Evolutionary conservation across 352 stramenopile species (phyloP), one percentile per base, ranked within the genome.

Genomic region (Pythium sukuiense): DNA sequence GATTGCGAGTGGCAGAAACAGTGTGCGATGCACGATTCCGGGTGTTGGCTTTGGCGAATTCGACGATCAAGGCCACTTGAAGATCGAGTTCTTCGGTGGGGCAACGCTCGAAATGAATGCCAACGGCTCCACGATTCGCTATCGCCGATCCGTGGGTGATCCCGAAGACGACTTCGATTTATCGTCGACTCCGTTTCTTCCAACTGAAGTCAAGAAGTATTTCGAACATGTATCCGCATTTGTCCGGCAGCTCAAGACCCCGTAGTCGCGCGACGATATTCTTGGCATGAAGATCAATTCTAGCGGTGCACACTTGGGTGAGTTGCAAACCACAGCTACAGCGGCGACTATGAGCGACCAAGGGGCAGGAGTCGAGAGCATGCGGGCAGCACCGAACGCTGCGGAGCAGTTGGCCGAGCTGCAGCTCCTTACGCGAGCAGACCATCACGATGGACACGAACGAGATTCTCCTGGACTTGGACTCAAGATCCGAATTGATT

Each of bases 11-110:
- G 43, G 12, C 43, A 3, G 43, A 16, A 27, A 6, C 43, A 50
- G 43, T 27, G 43, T 50, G 18, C 37, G n/a, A 27, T 70, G 67
- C 61, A 53, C 32, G 24, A 69, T 90, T 62, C 52, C 69, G 52
- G 80, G 83, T 14, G 61, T 91, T 14, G 80, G 83, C 2, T 45
- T 64, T 30, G 80, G 80, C 27, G 63, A 43, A 13, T 79, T 91
- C 35, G 70, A 79, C 32, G 16, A 41, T 6, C 71, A 61, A 41
- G 77, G 80, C 35, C 67, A 76, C 14, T 70, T 91, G 20, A 46
- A 45, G 24, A 77, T 91, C 43, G 64, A 69, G 33, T 89, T 81
- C 41, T 58, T 81, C 20, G 79, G 88, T 65, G 74, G 73, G 4
- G 62, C 80, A 1, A 68, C 70, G 6, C 58, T 91, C 32, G 73